Evolutionary conservation across 441 rosid genomes (phyloP), one percentile per base, ranked within the genome.

Genomic region (Pelargonium australe): DNA sequence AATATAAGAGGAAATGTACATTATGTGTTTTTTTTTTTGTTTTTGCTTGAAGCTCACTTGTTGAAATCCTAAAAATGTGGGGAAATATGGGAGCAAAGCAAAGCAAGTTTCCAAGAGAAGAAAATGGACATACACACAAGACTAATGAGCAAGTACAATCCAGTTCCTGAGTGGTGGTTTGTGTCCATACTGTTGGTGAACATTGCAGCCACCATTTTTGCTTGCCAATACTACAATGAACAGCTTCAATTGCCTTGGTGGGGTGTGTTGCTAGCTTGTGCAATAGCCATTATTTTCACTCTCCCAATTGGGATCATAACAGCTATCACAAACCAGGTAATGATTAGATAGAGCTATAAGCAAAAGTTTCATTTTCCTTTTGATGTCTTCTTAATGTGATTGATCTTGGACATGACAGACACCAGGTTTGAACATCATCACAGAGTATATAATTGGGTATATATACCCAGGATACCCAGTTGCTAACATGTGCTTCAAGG

Each of bases 151-250:
- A 87, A 74, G 76, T 92, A 92, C 78, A 62, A 84, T 75, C 94
- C 85, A 82, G 86, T 91, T 80, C 97, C 97, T 76, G 66, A 86
- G 7, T 91, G 97, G 92, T 89, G 95, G 97, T 92, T 89, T 73
- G 73, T 85, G 72, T 25, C 80, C n/a, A 53, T 92, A 81, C 86
- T 92, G 5, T 74, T 25, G 20, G 66, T 71, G 4, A 81, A 86
- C 57, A 53, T 92, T 31, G 77, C 68, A 2, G 80, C 81, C 49
- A 80, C 97, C 49, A 85, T 92, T 65, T 73, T 73, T 5, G 80
- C 88, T n/a, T 88, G 94, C 69, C 72, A 79, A 73, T 70, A 81
- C 79, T 77, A 88, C 82, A 87, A 84, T 17, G 86, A 85, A 55
- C 80, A 92, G 73, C 86, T 89, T 69, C 91, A 89, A 72, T 80